A percentile compares a stretch with the other conserved stretches of the same genome.
phyloP scores from a whole-genome alignment of 768 basidiomycete genomes.

The Pulveroboletus ravenelii region DNA sequence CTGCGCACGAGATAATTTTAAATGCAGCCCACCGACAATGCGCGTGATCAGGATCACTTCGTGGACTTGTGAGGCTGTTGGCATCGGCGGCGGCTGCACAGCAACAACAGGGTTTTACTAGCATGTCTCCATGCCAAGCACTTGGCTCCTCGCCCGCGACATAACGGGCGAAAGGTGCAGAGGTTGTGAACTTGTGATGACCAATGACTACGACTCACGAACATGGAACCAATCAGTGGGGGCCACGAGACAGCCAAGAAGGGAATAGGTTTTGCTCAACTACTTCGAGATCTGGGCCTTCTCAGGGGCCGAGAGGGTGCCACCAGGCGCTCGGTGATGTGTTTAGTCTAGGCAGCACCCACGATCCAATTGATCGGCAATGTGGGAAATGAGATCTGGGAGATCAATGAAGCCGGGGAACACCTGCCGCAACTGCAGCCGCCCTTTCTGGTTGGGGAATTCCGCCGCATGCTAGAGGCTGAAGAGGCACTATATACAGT shows the following conservation, averaged over 20 bases:
- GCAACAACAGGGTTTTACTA: not conserved
- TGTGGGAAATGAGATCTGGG: slow-evolving; percentile 1
- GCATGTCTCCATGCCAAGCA: not conserved
- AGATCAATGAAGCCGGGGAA: slow-evolving; percentile 1
- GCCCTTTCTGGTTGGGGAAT: not conserved
- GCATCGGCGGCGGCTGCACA: not conserved
- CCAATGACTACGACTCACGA: not conserved
- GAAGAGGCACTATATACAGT: slow-evolving; percentile 2
- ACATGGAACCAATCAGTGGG: not conserved
- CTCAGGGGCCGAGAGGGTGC: not conserved
- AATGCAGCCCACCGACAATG: too few species aligned
- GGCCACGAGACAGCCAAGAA: not conserved
- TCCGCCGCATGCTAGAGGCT: not conserved
- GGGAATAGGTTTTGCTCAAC: not conserved
- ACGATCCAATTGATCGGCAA: not conserved
- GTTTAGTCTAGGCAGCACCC: not conserved
- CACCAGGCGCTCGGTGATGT: not conserved
- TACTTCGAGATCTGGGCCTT: not conserved
- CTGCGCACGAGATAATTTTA: too few species aligned
- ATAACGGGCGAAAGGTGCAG: not conserved
- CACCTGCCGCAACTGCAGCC: not conserved
- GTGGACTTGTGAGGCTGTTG: too few species aligned
- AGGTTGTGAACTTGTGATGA: not conserved
- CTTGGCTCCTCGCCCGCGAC: not conserved
- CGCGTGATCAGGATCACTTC: too few species aligned